A percentile compares a stretch with the other conserved stretches of the same genome.
Evolutionary conservation across 2,329 filamentous ascomycete genomes (phyloP).

Genomic region (Proliferodiscus dingleyae): DNA sequence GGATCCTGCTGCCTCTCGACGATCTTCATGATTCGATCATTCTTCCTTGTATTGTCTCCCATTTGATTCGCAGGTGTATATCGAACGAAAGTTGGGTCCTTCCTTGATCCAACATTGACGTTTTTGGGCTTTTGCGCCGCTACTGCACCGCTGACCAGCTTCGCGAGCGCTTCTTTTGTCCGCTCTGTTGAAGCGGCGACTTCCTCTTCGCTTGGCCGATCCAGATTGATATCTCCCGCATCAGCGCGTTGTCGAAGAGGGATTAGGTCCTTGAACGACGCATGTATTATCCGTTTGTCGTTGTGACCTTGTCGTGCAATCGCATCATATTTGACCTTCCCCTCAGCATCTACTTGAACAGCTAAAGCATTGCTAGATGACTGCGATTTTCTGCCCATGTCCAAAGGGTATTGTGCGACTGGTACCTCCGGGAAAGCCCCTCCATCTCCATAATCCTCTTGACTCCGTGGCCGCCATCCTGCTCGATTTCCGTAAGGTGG

Average conservation of each 20-base stretch:
- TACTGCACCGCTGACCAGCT: slow-evolving; percentile 77
- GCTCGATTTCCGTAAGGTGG: slow-evolving; percentile 81
- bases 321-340: slow-evolving; percentile 94
- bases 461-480: slow-evolving; percentile 83
- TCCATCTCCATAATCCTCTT: slow-evolving; percentile 93
- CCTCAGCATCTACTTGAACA: slow-evolving; percentile 85
- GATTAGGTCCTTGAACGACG: slow-evolving; percentile 95
- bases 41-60: slow-evolving; percentile 80
- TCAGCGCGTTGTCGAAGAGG: slow-evolving; percentile 89
- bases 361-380: slow-evolving; percentile 79
- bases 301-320: slow-evolving; percentile 86
- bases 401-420: slow-evolving; percentile 90
- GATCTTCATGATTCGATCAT: slow-evolving; percentile 97
- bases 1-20: slow-evolving; percentile 90
- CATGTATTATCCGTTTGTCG: slow-evolving; percentile 80
- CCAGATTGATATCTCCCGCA: slow-evolving; percentile 83
- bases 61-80: slow-evolving; percentile 97
- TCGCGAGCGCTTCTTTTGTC: slow-evolving; percentile 80
- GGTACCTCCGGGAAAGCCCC: slow-evolving; percentile 93
- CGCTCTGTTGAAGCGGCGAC: slow-evolving; percentile 79
- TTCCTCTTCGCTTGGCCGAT: slow-evolving; percentile 77
- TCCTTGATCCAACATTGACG: slow-evolving; percentile 72
- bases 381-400: slow-evolving; percentile 79
- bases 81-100: slow-evolving; percentile 87
- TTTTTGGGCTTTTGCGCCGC: slow-evolving; percentile 95